Evolutionary conservation across 805 yeast species (phyloP).

Genomic region (Diddensiella caesifluorescens): DNA sequence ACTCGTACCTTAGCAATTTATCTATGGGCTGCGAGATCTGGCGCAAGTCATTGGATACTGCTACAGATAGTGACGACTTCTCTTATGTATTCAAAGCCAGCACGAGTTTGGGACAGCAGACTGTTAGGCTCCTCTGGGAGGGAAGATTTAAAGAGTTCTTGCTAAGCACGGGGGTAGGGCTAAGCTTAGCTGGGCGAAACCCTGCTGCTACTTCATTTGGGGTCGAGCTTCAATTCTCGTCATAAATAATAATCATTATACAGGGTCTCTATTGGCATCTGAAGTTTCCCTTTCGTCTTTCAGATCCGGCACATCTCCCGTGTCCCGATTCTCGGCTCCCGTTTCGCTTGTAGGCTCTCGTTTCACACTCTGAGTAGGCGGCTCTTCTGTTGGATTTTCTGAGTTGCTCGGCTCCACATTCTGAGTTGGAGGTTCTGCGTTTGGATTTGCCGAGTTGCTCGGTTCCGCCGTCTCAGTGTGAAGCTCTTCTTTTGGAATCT

Average conservation of each 20-base stretch:
- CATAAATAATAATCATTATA: slow-evolving; percentile 37
- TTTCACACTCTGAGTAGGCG: neutral
- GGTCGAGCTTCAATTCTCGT: slow-evolving; percentile 55
- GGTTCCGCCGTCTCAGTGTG: neutral
- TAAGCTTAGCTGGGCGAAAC: slow-evolving; percentile 40
- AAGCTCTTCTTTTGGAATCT: too few relatives aligned
- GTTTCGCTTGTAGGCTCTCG: neutral
- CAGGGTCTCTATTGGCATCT: neutral
- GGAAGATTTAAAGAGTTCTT: slow-evolving; percentile 78
- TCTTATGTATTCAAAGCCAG: slow-evolving; percentile 69
- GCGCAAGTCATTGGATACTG: slow-evolving; percentile 22
- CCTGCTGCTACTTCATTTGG: slow-evolving; percentile 54
- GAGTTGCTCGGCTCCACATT: neutral
- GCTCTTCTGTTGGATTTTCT: neutral
- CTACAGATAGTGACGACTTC: slow-evolving; percentile 31
- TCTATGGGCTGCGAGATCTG: slow-evolving; percentile 84
- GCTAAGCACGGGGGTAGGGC: slow-evolving; percentile 64
- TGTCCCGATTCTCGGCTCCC: neutral
- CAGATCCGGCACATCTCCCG: neutral
- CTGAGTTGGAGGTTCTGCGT: neutral
- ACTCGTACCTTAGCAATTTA: slow-evolving; percentile 83
- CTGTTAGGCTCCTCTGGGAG: slow-evolving; percentile 74
- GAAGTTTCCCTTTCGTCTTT: neutral
- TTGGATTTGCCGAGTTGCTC: neutral
- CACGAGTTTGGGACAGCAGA: slow-evolving; percentile 59